Base-by-base conservation (phyloP, 1,284 basidiomycete species). In the Ceraceosorus guamensis region DNA sequence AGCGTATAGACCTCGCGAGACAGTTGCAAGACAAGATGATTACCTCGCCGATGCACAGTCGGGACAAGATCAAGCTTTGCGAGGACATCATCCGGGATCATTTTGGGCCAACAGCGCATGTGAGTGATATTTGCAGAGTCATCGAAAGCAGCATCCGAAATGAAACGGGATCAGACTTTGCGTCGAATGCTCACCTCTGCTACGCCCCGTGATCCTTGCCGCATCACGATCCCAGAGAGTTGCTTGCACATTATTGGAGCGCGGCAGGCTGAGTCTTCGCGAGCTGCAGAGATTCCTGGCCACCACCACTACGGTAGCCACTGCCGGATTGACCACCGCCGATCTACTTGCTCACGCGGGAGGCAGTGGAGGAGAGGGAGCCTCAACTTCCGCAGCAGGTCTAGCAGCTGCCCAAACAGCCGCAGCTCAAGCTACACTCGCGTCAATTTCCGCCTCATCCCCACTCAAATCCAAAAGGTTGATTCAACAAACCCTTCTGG, bases 91-190 rank as follows among this genome's bases (percentile, higher is more conserved):
- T 90, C 54, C 80, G 82, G 62, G 82, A 85, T 30, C 86, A 89
- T 63, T 91, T 91, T 75, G 89, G 89, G 4, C 81, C 84, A 35
- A 79, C 88, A 52, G 84, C 84, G 45, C 84, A 86, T 55, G 87
- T 89, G 70, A 78, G 85, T 63, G n/a, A n/a, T n/a, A n/a, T n/a
- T n/a, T n/a, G n/a, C n/a, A n/a, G n/a, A n/a, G n/a, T n/a, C n/a
- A n/a, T n/a, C n/a, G n/a, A n/a, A n/a, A n/a, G n/a, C n/a, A n/a
- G n/a, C n/a, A n/a, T n/a, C n/a, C n/a, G n/a, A n/a, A n/a, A n/a
- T n/a, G n/a, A n/a, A n/a, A n/a, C n/a, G n/a, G n/a, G n/a, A n/a
- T n/a, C n/a, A n/a, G n/a, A n/a, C n/a, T n/a, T n/a, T n/a, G n/a
- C n/a, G n/a, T n/a, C n/a, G n/a, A n/a, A n/a, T n/a, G n/a, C n/a